Conservation (phyloP, 1,284 basidiomycete genomes). For the Moesziomyces parantarcticus region DNA sequence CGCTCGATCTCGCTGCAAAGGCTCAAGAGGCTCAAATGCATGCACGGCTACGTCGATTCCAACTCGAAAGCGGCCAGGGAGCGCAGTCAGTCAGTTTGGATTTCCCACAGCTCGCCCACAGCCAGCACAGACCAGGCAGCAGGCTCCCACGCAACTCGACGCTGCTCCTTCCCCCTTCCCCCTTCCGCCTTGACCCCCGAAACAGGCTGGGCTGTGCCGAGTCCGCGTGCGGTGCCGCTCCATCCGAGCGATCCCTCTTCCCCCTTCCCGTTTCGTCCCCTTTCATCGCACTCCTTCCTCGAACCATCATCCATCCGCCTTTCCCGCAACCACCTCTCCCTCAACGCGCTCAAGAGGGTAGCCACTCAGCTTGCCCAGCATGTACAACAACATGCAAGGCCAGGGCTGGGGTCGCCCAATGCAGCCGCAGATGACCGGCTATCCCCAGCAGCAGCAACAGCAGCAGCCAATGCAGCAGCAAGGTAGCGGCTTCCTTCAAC, state of each 20-base stretch:
- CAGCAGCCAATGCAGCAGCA: slow-evolving; percentile 52
- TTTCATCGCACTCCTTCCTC: background rate
- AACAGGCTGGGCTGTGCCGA: slow-evolving; percentile 34
- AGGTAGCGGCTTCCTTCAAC: slow-evolving; percentile 48
- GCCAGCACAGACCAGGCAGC: slow-evolving; percentile 34
- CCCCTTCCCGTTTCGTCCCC: slow-evolving; percentile 1
- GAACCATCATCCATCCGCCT: slow-evolving; percentile 4
- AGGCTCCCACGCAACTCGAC: background rate
- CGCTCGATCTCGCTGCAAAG: background rate
- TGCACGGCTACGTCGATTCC: slow-evolving; percentile 25
- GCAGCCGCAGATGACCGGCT: slow-evolving; percentile 57
- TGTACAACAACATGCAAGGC: slow-evolving; percentile 60
- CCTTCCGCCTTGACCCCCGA: too few species aligned
- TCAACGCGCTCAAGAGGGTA: background rate
- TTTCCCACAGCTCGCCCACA: too few species aligned
- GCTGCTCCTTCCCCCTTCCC: background rate
- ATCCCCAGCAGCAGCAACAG: slow-evolving; percentile 52
- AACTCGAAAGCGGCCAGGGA: too few species aligned
- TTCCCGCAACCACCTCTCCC: background rate
- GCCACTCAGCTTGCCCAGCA: slow-evolving; percentile 12
- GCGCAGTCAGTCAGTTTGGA: too few species aligned
- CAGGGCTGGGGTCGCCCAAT: slow-evolving; percentile 55
- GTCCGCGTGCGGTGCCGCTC: slow-evolving; percentile 2
- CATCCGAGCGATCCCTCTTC: background rate
- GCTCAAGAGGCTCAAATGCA: background rate